Conservation (phyloP, 139 green algal genomes). For the Micromonas commoda region DNA sequence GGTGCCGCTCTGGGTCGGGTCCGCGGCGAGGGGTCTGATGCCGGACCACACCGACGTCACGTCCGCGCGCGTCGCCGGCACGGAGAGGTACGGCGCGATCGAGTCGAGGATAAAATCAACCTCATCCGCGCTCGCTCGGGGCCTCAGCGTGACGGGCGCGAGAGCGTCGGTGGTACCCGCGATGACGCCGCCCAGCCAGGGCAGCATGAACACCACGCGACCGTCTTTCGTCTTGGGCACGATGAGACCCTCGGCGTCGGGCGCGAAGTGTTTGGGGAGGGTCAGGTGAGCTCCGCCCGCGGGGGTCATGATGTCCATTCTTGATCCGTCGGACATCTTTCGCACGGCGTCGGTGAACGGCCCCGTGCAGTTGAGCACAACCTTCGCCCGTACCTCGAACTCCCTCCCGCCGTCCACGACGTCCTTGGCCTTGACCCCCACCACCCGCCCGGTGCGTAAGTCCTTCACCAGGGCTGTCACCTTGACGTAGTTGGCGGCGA, state of each 20-base stretch:
- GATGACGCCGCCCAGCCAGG: slow-evolving; percentile 63
- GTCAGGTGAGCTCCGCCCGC: slow-evolving; percentile 83
- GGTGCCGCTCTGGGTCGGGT: slow-evolving; percentile 58
- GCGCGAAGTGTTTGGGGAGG: slow-evolving; percentile 88
- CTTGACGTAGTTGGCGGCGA: slow-evolving; percentile 76
- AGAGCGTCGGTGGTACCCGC: slow-evolving; percentile 84
- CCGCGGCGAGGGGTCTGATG: slow-evolving; percentile 78
- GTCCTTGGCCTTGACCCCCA: slow-evolving; percentile 7
- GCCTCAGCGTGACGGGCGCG: slow-evolving; percentile 54
- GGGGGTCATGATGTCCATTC: slow-evolving; percentile 67
- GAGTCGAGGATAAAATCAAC: slow-evolving; percentile 90
- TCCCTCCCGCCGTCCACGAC: neutral
- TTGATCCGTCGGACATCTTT: slow-evolving; percentile 30
- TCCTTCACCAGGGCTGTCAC: slow-evolving; percentile 46
- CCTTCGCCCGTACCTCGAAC: slow-evolving; percentile 3
- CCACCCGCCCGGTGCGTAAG: neutral
- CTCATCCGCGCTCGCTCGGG: slow-evolving; percentile 67
- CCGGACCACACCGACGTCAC: slow-evolving; percentile 87
- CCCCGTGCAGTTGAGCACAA: slow-evolving; percentile 20
- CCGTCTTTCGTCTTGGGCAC: slow-evolving; percentile 97
- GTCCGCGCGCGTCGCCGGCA: slow-evolving; percentile 77
- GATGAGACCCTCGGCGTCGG: slow-evolving; percentile 76
- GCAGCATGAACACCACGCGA: slow-evolving; percentile 94
- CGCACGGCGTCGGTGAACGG: slow-evolving; percentile 41
- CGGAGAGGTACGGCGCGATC: slow-evolving; percentile 77